Percentiles rank a stretch among this genome's conserved stretches.
Evolutionary conservation across 2,329 filamentous ascomycete genomes (phyloP).

Genomic region (Aaosphaeria arxii): DNA sequence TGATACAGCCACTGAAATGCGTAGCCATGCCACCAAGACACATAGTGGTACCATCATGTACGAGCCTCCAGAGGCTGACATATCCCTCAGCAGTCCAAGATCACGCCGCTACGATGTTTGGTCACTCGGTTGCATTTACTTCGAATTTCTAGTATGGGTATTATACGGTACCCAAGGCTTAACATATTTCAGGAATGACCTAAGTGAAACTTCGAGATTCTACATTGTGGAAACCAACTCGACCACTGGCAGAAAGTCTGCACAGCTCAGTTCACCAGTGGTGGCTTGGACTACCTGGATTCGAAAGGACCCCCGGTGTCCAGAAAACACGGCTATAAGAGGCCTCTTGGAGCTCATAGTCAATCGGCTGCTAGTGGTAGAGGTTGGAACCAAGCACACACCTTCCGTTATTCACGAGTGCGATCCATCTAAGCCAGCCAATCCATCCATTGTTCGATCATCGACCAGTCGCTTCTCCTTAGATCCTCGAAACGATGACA

Average conservation of each 20-base stretch:
- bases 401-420: background rate
- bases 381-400: background rate
- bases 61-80: background rate
- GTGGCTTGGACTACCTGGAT: slow-evolving; percentile 9
- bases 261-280: slow-evolving; percentile 1
- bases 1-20: background rate
- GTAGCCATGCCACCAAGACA: background rate
- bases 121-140: slow-evolving; percentile 24
- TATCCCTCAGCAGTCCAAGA: background rate
- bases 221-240: background rate
- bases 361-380: slow-evolving; percentile 2
- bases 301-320: slow-evolving; percentile 5
- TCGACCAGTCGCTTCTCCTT: background rate
- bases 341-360: slow-evolving; percentile 4
- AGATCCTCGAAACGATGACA: background rate
- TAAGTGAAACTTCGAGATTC: slow-evolving; percentile 3
- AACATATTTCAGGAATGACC: background rate
- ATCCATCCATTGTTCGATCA: background rate
- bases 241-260: background rate
- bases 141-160: slow-evolving; percentile 23
- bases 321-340: slow-evolving; percentile 5
- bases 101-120: slow-evolving; percentile 21
- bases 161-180: slow-evolving; percentile 12
- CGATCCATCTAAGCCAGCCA: background rate
- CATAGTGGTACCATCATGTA: background rate